Evolutionary conservation across 495 filamentous ascomycete genomes (phyloP).

Genomic region (Tuber brumale): DNA sequence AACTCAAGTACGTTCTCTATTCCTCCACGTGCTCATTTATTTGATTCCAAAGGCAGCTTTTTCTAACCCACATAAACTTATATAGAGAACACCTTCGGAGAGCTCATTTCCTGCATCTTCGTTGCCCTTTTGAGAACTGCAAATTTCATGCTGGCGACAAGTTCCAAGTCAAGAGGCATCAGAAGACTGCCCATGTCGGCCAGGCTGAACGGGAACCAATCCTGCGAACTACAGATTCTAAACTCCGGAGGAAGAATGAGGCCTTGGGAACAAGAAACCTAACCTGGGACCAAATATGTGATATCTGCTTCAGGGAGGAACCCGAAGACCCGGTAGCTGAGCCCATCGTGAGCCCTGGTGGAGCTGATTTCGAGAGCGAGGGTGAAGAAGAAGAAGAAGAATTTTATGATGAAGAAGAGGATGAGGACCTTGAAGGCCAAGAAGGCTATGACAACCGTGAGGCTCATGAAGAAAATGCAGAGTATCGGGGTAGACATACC

Average conservation of each 20-base stretch:
- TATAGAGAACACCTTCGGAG: conserved; percentile 14
- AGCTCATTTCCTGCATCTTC: conserved; percentile 2
- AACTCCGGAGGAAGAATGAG: background rate
- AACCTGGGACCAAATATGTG: background rate
- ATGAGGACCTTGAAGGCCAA: background rate
- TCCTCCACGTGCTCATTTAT: background rate
- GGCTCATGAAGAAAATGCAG: background rate
- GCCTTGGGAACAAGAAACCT: background rate
- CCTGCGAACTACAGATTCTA: background rate
- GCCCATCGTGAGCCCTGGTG: background rate
- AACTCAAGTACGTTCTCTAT: conserved; percentile 15
- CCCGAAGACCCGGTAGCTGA: too few relatives aligned
- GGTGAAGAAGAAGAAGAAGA: background rate
- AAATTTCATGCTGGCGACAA: conserved; percentile 3
- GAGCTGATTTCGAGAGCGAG: background rate
- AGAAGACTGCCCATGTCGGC: background rate
- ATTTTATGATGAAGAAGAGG: background rate
- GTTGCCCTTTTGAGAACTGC: conserved; percentile 6
- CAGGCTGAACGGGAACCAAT: background rate
- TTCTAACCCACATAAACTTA: background rate
- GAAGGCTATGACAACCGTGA: background rate
- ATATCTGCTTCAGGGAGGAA: conserved; percentile 5
- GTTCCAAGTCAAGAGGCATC: conserved; percentile 12
- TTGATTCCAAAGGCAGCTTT: background rate
- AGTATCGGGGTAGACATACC: background rate